A percentile compares a stretch with the other conserved stretches of the same genome.
Evolutionary conservation across 805 yeast genomes (phyloP).

Genomic region (Saturnispora serradocipensis): DNA sequence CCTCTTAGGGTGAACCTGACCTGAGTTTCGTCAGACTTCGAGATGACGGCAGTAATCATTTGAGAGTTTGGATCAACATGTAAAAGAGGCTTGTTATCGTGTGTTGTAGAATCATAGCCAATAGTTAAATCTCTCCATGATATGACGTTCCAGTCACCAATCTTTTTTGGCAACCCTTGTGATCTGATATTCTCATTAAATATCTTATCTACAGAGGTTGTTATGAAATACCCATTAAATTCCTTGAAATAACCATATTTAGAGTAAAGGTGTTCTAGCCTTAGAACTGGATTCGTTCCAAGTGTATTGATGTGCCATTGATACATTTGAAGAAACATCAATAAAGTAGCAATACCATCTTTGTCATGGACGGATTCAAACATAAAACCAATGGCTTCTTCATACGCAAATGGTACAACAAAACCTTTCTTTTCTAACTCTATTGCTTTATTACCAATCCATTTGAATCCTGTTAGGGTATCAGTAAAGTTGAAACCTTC

Average conservation of each 20-base stretch:
- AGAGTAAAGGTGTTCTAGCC: conserved; percentile 48
- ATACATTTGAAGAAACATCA: conserved; percentile 65
- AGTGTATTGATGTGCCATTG: conserved; percentile 34
- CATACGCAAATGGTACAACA: conserved; percentile 80
- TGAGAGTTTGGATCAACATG: conserved; percentile 71
- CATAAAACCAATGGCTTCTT: conserved; percentile 96
- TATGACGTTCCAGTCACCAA: conserved; percentile 52
- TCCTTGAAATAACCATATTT: conserved; percentile 77
- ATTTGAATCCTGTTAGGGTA: conserved; percentile 91
- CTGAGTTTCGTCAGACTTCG: conserved; percentile 11
- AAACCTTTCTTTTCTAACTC: conserved; percentile 57
- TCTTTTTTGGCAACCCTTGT: conserved; percentile 30
- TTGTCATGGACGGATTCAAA: conserved; percentile 77
- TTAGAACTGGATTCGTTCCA: conserved; percentile 35
- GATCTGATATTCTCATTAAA: conserved; percentile 39
- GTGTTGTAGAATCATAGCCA: conserved; percentile 69
- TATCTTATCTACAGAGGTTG: conserved; percentile 43
- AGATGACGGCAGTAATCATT: conserved; percentile 68
- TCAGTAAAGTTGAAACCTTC: conserved; percentile 61
- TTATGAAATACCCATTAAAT: conserved; percentile 75
- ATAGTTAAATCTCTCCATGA: conserved; percentile 78
- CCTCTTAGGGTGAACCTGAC: conserved; percentile 77
- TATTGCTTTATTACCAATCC: conserved; percentile 90
- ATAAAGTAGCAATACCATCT: conserved; percentile 82
- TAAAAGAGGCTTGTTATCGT: conserved; percentile 46